Base-by-base conservation (phyloP, 2,329 filamentous ascomycete genomes). In the Tympanopsis confertula region DNA sequence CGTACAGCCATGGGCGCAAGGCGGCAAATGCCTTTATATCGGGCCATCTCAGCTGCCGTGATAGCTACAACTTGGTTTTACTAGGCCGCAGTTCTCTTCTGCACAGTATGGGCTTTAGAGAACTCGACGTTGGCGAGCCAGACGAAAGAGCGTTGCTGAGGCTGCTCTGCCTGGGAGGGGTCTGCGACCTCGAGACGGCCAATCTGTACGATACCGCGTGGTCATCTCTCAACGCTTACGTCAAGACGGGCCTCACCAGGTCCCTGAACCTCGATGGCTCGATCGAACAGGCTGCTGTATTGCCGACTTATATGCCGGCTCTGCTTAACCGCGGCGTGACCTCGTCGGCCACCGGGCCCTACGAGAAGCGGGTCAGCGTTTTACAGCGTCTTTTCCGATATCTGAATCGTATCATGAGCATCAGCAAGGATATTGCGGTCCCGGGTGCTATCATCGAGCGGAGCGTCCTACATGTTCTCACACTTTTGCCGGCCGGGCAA, bases 231-330 rank as follows among this genome's bases (percentile, higher is more conserved):
- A 43, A 50, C 5, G 29, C 39, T 4, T 13, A 37, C 3, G 42
- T 39, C 14, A 48, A 45, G 29, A 13, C 45, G 1, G 39, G 43
- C 5, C 46, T 61, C 4, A 42, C 56, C 5, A 37, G 46, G 5
- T 46, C 51, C 19, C 45, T 62, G 17, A 61, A 55, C 40, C 47
- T 57, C 12, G 54, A 59, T 39, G 58, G 58, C 1, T 44, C 51
- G 3, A 43, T 50, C 20, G 50, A 52, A 15, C 48, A 52, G 22
- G 51, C 50, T 5, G 59, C 57, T 0, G 50, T 61, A 12, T 43
- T 58, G 5, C 53, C 54, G 3, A 60, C 58, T 22, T 62, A 62
- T 30, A 55, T 57, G 42, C 58, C 59, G 2, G 57, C 55, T 2
- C 46, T 60, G 12, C 44, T 58, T 19, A 48, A 49, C 4, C 51